These are phyloP conservation scores for Neofusicoccum parvum DNA, from an alignment of 2,329 filamentous ascomycete genomes.

Conservation along the genomic window DNA sequence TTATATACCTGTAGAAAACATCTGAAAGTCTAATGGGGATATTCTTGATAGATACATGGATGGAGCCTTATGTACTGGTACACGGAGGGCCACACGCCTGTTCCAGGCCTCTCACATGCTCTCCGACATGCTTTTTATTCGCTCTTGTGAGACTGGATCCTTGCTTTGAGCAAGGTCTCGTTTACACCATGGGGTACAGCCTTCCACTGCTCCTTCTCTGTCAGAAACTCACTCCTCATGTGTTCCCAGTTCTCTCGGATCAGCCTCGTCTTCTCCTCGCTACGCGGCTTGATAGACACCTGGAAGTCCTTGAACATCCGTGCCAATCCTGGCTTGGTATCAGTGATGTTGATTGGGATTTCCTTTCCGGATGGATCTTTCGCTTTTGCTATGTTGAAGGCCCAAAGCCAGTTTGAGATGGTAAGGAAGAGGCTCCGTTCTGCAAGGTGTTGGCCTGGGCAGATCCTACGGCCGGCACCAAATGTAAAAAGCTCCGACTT, in stretches of 20 bases:
- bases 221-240: neutral
- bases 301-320: neutral
- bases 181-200: too few species aligned
- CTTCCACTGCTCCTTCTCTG: neutral
- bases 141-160: too few species aligned
- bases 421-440: slow-evolving; percentile 24
- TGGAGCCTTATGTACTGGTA: too few species aligned
- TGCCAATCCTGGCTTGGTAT: neutral
- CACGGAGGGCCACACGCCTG: too few species aligned
- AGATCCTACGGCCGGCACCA: slow-evolving; percentile 32
- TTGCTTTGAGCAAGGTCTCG: too few species aligned
- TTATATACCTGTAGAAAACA: too few species aligned
- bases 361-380: neutral
- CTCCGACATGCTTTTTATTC: too few species aligned
- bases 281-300: neutral
- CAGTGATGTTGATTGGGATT: neutral
- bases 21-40: too few species aligned
- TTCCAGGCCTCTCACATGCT: too few species aligned
- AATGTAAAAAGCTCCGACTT: neutral
- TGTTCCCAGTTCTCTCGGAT: neutral
- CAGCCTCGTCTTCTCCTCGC: neutral
- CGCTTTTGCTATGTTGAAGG: neutral
- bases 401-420: neutral
- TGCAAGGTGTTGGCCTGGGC: slow-evolving; percentile 35
- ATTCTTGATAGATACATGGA: too few species aligned